phyloP scores from a whole-genome alignment of 139 green algal genomes.

The Picochlorum sp. region DNA sequence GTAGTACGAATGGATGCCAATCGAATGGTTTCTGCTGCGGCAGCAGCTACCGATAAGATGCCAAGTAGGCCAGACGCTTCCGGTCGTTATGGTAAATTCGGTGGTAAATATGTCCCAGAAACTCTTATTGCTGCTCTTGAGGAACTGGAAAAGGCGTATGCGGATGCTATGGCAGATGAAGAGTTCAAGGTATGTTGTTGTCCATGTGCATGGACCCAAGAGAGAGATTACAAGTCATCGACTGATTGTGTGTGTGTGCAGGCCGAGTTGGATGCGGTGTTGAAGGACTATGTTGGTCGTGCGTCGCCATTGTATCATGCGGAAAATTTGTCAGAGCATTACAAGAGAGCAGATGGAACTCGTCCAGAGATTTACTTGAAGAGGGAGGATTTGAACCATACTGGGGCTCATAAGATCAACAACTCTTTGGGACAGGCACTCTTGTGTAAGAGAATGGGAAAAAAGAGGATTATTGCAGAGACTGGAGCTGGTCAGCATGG shows the following conservation, averaged over 20 bases:
- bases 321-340: constrained; percentile 82
- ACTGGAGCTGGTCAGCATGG: constrained; percentile 97
- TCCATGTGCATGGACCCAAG: background rate
- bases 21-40: background rate
- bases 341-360: constrained; percentile 56
- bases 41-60: background rate
- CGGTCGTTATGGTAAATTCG: constrained; percentile 81
- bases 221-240: background rate
- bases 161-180: constrained; percentile 49
- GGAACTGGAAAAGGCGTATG: constrained; percentile 80
- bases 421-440: constrained; percentile 95
- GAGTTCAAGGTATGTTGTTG: constrained; percentile 53
- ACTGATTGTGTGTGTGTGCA: constrained; percentile 32
- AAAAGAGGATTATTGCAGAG: constrained; percentile 97
- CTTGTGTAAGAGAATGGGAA: constrained; percentile 86
- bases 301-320: constrained; percentile 91
- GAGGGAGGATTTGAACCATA: constrained; percentile 98
- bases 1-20: too few relatives aligned
- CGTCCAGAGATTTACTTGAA: constrained; percentile 93
- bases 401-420: constrained; percentile 99
- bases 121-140: constrained; percentile 88
- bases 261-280: constrained; percentile 71
- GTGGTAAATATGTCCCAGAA: constrained; percentile 97
- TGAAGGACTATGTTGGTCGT: constrained; percentile 95
- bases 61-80: constrained; percentile 54